phyloP scores from a whole-genome alignment of 2,329 filamentous ascomycete genomes.

The Cercospora brassicicola region DNA sequence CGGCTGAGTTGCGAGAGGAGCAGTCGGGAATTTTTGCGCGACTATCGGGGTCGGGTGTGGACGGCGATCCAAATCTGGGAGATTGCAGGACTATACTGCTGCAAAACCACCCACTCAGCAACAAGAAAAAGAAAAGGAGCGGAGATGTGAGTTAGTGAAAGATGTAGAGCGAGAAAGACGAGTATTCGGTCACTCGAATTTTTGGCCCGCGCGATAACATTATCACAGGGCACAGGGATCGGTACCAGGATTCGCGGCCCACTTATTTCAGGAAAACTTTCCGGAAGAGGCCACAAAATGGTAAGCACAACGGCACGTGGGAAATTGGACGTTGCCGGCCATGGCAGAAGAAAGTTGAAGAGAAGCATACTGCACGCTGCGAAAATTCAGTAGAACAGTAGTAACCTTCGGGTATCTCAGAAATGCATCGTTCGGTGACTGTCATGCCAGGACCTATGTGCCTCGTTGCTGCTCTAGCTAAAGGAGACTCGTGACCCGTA shows the following conservation, averaged over 20 bases:
- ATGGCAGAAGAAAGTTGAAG: background rate
- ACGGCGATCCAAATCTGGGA: background rate
- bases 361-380: background rate
- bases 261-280: background rate
- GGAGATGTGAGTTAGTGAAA: slow-evolving; percentile 2
- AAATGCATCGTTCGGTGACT: slow-evolving; percentile 17
- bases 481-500: slow-evolving; percentile 14
- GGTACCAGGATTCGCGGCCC: background rate
- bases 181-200: background rate
- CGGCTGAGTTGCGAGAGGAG: background rate
- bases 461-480: slow-evolving; percentile 17
- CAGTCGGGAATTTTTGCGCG: background rate
- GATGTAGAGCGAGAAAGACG: background rate
- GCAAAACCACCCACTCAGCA: background rate
- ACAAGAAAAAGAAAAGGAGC: background rate
- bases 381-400: background rate
- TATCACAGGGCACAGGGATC: background rate
- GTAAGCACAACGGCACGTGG: background rate
- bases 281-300: background rate
- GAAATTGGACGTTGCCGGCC: background rate
- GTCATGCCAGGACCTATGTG: slow-evolving; percentile 21
- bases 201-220: background rate
- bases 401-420: slow-evolving; percentile 7
- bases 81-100: background rate
- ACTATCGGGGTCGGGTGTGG: background rate